Evolutionary conservation across 805 yeast genomes (phyloP).

Genomic region (Candida michaelii): DNA sequence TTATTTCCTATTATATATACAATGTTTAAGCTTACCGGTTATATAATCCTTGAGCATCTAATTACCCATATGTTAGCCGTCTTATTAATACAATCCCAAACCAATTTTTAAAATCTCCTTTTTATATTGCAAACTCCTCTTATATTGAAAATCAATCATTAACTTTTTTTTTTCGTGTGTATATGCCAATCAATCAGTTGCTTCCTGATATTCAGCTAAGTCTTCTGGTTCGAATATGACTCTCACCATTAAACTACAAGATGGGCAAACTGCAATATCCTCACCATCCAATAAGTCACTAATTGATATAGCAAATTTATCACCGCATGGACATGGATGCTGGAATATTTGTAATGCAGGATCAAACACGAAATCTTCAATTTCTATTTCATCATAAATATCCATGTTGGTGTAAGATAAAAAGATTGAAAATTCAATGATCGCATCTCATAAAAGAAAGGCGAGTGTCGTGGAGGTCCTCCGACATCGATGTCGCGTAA

Average conservation of each 20-base stretch:
- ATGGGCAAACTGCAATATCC: constrained; percentile 93
- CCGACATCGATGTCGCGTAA: too few relatives aligned
- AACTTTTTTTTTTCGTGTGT: too few relatives aligned
- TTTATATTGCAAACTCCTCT: too few relatives aligned
- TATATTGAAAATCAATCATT: too few relatives aligned
- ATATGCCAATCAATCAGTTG: too few relatives aligned
- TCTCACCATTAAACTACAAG: constrained; percentile 90
- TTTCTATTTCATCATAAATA: constrained; percentile 91
- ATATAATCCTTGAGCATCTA: too few relatives aligned
- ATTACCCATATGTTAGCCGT: too few relatives aligned
- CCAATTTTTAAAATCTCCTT: too few relatives aligned
- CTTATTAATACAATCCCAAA: too few relatives aligned
- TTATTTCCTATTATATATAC: too few relatives aligned
- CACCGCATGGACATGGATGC: constrained; percentile 99
- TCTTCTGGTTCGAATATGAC: constrained; percentile 80
- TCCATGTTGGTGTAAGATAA: constrained; percentile 49
- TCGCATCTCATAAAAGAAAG: neutral
- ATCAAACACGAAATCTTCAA: constrained; percentile 94
- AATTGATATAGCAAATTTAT: constrained; percentile 79
- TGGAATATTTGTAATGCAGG: constrained; percentile 77
- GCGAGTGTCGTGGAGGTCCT: neutral
- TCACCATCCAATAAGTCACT: constrained; percentile 90
- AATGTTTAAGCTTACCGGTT: too few relatives aligned
- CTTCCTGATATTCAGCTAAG: constrained; percentile 47
- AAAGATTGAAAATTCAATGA: neutral